phyloP scores from a whole-genome alignment of 495 filamentous ascomycete genomes.

The Xylaria longipes region DNA sequence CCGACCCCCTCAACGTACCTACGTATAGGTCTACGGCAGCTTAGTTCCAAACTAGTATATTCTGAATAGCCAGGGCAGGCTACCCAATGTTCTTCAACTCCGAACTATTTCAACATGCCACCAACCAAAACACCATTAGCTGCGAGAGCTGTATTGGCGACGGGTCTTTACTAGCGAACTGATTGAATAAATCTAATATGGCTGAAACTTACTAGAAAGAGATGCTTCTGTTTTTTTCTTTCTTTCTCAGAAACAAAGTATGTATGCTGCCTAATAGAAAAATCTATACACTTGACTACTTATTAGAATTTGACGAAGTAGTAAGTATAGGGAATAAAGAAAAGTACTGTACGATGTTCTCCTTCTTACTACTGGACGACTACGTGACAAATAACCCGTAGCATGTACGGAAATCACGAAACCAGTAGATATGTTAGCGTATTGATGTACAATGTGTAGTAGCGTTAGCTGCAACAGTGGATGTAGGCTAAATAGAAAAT shows the following conservation, averaged over 20 bases:
- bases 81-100: too few relatives aligned
- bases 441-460: neutral
- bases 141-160: neutral
- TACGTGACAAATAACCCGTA: neutral
- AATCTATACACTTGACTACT: neutral
- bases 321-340: neutral
- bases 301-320: neutral
- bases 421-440: neutral
- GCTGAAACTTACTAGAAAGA: neutral
- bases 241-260: neutral
- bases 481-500: conserved; percentile 11
- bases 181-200: neutral
- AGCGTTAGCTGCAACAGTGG: neutral
- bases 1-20: too few relatives aligned
- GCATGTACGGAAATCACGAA: neutral
- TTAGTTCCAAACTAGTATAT: neutral
- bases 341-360: neutral
- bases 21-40: too few relatives aligned
- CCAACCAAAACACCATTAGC: neutral
- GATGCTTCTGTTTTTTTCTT: neutral
- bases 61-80: too few relatives aligned
- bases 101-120: too few relatives aligned
- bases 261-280: neutral
- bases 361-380: neutral
- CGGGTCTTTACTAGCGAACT: neutral